Base-by-base conservation (phyloP, 1,284 basidiomycete species). In the Paramarasmius palmivorus region DNA sequence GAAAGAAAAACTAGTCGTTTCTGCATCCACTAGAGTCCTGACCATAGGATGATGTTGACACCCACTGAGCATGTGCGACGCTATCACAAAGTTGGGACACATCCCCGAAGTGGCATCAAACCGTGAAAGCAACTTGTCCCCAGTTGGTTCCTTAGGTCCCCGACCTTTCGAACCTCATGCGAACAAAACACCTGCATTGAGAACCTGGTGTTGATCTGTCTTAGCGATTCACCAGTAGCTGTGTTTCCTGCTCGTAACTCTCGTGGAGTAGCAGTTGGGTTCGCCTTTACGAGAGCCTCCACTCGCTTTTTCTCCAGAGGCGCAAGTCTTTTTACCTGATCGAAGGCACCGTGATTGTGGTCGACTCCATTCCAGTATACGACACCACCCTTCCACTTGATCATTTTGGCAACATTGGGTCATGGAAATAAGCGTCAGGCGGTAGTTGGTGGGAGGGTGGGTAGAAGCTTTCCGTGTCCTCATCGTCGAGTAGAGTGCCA, bases 241-340 rank as follows among this genome's bases (percentile, higher is more conserved):
- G 52, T 53, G 36, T 54, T 54, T 17, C 47, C 53, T 23, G 53
- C 41, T 14, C 48, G 19, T 9, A 54, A 26, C 23, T 37, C 46
- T 22, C 39, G 38, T 35, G 53, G 26, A 12, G 38, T 25, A 17
- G 48, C 39, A 22, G 32, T 41, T 4, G 47, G 53, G 37, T 54
- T 54, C 7, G 29, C 29, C 29, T 32, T 32, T 32, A 32, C 12
- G 7, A 32, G 29, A 32, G 29, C 29, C 6, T 32, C 29, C 12
- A 32, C 29, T 6, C 12, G 29, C 29, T 32, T 32, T 12, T 32
- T 32, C 29, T 32, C 29, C 6, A 32, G 29, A 6, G 29, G 29
- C 12, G 29, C 29, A 32, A 32, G 29, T 32, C 29, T 32, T 12
- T 32, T 32, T 12, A 6, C 12, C 7, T 32, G 29, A 12, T 6